Base-by-base conservation (phyloP, 352 stramenopile genomes). In the Halophytophthora polymorphica region DNA sequence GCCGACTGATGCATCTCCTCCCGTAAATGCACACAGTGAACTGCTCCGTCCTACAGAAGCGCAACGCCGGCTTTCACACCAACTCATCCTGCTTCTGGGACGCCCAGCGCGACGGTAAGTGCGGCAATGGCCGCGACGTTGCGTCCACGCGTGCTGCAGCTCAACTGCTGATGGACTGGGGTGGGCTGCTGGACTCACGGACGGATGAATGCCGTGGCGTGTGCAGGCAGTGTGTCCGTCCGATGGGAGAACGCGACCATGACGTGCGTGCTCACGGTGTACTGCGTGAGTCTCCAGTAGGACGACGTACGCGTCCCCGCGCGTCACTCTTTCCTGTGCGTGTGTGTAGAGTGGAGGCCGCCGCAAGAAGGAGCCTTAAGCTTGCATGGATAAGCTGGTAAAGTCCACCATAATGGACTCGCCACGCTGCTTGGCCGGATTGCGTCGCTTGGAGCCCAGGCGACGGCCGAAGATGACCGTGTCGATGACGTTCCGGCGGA, bases 81-180 rank as follows among this genome's bases (percentile, higher is more conserved):
- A 93, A 88, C 56, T 93, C 83, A 37, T 76, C 85, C 22, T 93
- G 83, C 58, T 92, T 92, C 64, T 95, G 85, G 85, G 83, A 95
- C 52, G 75, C 85, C 25, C 66, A 90, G 33, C 84, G 79, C 25
- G 85, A 95, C 51, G 85, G 83, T 92, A 45, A 52, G 79, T 61
- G 17, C 5, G 25, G 25, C 25, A n/a, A n/a, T n/a, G n/a, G n/a
- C n/a, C n/a, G n/a, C n/a, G n/a, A n/a, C n/a, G n/a, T n/a, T n/a
- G n/a, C n/a, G n/a, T n/a, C n/a, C 51, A 5, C 22, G 17, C n/a
- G 7, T 54, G 38, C 35, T 38, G 12, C 8, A 38, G 6, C 29
- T 50, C 31, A 38, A 44, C 40, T 51, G 19, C 21, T 56, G 21
- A 11, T 33, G 31, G 18, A 39, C 3, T 17, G 13, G 39, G 45